These are phyloP conservation scores for Phenoliferia sp. DNA, from an alignment of 1,284 basidiomycete genomes.

Conservation along the genomic window DNA sequence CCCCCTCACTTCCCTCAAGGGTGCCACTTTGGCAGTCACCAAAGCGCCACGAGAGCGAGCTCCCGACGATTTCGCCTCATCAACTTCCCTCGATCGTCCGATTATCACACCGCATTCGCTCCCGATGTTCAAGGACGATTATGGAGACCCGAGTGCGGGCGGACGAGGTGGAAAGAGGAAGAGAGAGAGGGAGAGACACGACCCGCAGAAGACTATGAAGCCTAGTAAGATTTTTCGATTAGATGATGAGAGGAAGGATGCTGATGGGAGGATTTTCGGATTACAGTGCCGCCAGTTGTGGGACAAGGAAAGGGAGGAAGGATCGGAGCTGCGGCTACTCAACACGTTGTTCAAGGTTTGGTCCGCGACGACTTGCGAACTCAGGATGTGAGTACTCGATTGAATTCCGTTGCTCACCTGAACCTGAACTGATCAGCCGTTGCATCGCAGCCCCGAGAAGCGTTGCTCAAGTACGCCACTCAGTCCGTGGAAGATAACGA, in stretches of 20 bases:
- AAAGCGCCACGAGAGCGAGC: slow-evolving; percentile 58
- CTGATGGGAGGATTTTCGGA: neutral
- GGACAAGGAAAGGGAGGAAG: slow-evolving; percentile 89
- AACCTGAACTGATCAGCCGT: neutral
- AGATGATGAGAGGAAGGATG: neutral
- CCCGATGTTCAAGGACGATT: slow-evolving; percentile 80
- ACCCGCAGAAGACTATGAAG: slow-evolving; percentile 81
- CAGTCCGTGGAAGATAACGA: slow-evolving; percentile 35
- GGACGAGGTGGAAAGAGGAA: slow-evolving; percentile 59
- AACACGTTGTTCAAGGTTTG: slow-evolving; percentile 88
- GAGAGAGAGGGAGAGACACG: slow-evolving; percentile 78
- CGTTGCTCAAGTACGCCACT: slow-evolving; percentile 86
- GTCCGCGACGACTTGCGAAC: slow-evolving; percentile 81
- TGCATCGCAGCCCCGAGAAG: slow-evolving; percentile 76
- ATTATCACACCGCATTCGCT: slow-evolving; percentile 86
- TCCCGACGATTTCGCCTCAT: slow-evolving; percentile 63
- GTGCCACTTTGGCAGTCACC: slow-evolving; percentile 77
- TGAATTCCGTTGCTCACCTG: slow-evolving; percentile 7
- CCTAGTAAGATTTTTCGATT: slow-evolving; percentile 46
- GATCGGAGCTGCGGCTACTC: slow-evolving; percentile 90
- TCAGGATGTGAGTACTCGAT: slow-evolving; percentile 72
- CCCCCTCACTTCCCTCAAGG: slow-evolving; percentile 76
- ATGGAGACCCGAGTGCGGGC: slow-evolving; percentile 21
- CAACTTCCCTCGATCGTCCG: slow-evolving; percentile 44
- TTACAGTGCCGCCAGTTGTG: slow-evolving; percentile 70